Conservation (phyloP, 805 yeast genomes). For the Teunomyces atbi region DNA sequence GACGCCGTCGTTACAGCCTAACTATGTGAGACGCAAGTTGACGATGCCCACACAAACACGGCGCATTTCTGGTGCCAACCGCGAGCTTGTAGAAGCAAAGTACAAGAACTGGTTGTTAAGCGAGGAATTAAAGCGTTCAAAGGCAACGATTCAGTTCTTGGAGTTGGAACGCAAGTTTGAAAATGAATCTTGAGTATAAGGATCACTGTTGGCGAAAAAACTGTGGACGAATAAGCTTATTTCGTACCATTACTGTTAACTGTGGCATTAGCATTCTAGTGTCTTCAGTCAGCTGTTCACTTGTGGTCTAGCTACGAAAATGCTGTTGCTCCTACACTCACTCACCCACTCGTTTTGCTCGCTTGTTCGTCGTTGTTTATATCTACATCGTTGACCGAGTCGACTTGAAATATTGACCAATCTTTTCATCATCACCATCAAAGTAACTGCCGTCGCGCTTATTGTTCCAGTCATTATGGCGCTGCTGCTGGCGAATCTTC, state of each 20-base stretch:
- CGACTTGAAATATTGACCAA: constrained; percentile 49
- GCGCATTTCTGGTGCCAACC: constrained; percentile 6
- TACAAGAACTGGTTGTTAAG: constrained; percentile 33
- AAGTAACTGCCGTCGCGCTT: constrained; percentile 35
- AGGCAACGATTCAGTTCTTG: constrained; percentile 27
- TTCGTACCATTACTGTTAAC: no score
- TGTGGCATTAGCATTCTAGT: no score
- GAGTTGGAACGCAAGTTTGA: constrained; percentile 28
- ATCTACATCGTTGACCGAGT: constrained; percentile 33
- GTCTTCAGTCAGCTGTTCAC: no score
- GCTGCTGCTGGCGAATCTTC: constrained; percentile 33
- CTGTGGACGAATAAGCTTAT: no score
- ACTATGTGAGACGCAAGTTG: constrained; percentile 15
- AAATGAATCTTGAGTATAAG: not conserved
- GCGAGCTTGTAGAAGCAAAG: constrained; percentile 21
- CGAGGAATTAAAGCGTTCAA: constrained; percentile 19
- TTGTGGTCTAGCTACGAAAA: no score
- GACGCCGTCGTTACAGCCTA: constrained; percentile 24
- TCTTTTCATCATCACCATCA: constrained; percentile 44
- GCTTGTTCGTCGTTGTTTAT: no score
- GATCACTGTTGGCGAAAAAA: no score
- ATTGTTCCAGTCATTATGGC: constrained; percentile 58
- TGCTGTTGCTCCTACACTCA: no score
- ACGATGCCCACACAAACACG: constrained; percentile 2
- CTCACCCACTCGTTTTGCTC: no score